Evolutionary conservation across 441 rosid genomes (phyloP).

Genomic region (Arabidopsis lyrata): DNA sequence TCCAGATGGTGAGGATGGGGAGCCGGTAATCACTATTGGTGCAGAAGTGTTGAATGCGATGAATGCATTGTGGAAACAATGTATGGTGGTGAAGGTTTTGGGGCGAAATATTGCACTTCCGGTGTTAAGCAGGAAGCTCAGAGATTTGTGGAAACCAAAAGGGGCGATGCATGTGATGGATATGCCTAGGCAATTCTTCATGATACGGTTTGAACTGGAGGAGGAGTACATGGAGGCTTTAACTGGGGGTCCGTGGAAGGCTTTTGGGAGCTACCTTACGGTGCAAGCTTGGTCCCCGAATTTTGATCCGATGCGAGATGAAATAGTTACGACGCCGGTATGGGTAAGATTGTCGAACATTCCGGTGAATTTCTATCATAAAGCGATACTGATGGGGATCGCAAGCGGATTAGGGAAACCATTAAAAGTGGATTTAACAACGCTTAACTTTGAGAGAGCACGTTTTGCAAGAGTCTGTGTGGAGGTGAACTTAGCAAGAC

Average conservation of each 20-base stretch:
- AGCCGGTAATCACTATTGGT: background rate
- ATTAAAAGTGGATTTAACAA: no score
- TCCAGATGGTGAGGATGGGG: background rate
- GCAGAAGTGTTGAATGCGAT: background rate
- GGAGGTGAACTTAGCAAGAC: no score
- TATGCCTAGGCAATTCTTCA: background rate
- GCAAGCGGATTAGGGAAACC: no score
- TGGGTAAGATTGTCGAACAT: no score
- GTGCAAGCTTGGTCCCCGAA: background rate
- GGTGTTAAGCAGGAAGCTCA: accelerated
- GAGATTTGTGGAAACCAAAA: background rate
- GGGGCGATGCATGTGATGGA: background rate
- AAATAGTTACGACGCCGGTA: background rate
- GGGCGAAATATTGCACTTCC: accelerated
- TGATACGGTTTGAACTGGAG: background rate
- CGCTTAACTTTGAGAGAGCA: no score
- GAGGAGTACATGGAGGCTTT: background rate
- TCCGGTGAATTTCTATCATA: no score
- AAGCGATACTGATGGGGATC: no score
- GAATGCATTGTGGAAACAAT: background rate
- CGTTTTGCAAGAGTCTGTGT: no score
- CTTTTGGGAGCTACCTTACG: background rate
- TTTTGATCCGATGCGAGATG: background rate
- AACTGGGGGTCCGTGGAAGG: background rate
- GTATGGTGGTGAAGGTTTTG: background rate